phyloP scores from a whole-genome alignment of 164 flowering plant species.

The Chloranthus sessilifolius region DNA sequence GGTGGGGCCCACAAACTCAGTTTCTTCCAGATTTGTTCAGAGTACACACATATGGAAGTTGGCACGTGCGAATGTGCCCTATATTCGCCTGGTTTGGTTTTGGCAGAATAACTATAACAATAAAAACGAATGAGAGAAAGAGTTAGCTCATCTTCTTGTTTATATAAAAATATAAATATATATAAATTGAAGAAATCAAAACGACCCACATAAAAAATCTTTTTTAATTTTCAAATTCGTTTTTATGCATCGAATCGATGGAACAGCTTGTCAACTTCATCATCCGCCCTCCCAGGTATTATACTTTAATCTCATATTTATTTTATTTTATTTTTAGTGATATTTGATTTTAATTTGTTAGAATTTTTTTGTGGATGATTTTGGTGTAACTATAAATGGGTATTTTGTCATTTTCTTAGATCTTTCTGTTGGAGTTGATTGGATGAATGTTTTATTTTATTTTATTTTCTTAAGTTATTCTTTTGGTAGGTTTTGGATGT shows the following conservation, averaged over 20 bases:
- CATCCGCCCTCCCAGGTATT: conserved; percentile 94
- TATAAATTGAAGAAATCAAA: too few species aligned
- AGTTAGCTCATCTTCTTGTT: too few species aligned
- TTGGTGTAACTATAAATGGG: neutral
- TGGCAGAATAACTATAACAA: too few species aligned
- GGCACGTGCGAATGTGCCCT: too few species aligned
- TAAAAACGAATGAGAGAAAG: too few species aligned
- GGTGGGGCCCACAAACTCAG: too few species aligned
- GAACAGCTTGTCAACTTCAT: conserved; percentile 93
- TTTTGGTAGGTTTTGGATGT: neutral
- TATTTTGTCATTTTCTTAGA: neutral
- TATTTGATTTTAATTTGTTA: neutral
- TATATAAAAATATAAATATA: too few species aligned
- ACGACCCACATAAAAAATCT: too few species aligned
- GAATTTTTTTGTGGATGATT: neutral
- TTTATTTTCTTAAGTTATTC: neutral
- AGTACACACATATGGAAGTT: too few species aligned
- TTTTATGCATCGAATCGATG: conserved; percentile 36
- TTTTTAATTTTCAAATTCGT: too few species aligned
- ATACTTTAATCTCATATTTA: neutral
- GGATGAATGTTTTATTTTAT: neutral
- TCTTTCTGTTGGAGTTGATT: neutral
- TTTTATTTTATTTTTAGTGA: neutral
- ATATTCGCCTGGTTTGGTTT: too few species aligned
- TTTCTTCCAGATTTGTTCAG: too few species aligned